Conservation (phyloP, 2,329 filamentous ascomycete genomes). For the Ceratocystis ficicola region DNA sequence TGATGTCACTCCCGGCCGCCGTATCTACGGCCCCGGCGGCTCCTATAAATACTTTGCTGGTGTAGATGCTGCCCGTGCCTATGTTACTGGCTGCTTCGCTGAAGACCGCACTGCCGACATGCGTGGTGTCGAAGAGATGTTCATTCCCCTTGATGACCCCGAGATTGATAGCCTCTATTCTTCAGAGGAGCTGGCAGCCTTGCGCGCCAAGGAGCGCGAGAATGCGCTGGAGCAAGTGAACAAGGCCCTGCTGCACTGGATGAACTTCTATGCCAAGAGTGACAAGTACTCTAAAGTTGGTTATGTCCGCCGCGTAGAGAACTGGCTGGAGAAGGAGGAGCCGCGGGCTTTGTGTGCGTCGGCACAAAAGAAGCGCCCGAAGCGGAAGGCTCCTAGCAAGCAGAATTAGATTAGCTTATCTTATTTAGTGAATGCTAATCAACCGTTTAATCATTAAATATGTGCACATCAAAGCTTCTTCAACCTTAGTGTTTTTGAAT, state of each 20-base stretch:
- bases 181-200: slow-evolving; percentile 39
- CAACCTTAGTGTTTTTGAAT: too few relatives aligned
- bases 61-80: slow-evolving; percentile 73
- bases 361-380: slow-evolving; percentile 4
- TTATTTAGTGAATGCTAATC: not conserved
- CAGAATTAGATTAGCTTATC: not conserved
- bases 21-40: slow-evolving; percentile 71
- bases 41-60: slow-evolving; percentile 81
- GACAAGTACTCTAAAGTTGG: slow-evolving; percentile 76
- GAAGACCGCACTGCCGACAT: slow-evolving; percentile 76
- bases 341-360: slow-evolving; percentile 30
- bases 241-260: slow-evolving; percentile 66
- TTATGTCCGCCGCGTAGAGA: slow-evolving; percentile 50
- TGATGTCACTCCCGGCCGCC: slow-evolving; percentile 59
- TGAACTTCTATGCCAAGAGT: slow-evolving; percentile 65
- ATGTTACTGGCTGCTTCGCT: slow-evolving; percentile 84
- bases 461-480: too few relatives aligned
- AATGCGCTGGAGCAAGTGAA: slow-evolving; percentile 53
- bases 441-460: too few relatives aligned
- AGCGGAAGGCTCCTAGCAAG: slow-evolving; percentile 3
- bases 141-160: slow-evolving; percentile 51
- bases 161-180: slow-evolving; percentile 48
- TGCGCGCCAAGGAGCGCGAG: slow-evolving; percentile 51
- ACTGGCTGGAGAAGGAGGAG: slow-evolving; percentile 47
- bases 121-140: slow-evolving; percentile 79